Base-by-base conservation (phyloP, 176 grass and related monocot species). In the Lolium multiflorum region DNA sequence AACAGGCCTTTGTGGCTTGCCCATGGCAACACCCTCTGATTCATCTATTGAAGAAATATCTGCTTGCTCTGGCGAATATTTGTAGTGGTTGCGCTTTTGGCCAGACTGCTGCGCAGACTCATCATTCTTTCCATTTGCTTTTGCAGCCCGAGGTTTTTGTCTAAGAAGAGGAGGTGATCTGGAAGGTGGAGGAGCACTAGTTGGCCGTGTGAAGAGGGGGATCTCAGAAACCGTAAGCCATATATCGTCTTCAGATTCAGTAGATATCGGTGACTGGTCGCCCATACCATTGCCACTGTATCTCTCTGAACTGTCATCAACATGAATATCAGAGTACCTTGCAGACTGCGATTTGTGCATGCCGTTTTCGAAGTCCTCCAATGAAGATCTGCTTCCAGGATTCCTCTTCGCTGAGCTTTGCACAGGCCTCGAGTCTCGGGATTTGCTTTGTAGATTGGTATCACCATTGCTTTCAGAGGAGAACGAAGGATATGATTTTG, bases 161-260 rank as follows among this genome's bases (percentile, higher is more conserved):
- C 85, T 95, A 82, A 95, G 93, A 78, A 80, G 78, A 43, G 96
- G 96, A 24, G 96, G 91, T 39, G 85, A 84, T 80, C 94, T 91
- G 22, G 92, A 96, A 84, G 97, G 97, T 59, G 97, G 92, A 22
- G 92, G 90, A 81, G 94, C 94, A 91, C 31, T 96, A 75, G 94
- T 96, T 80, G 94, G 94, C 60, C 56, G 84, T 50, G 97, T 99
- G 80, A 92, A 94, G 63, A 99, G 94, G 31, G 94, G 94, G 87
- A 99, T 96, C 88, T 99, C 97, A 83, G 85, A 91, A 96, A 99
- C 89, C 88, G 94, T 93, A 86, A 99, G 87, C 97, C 97, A 99
- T 91, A 96, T 51, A 75, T 94, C 97, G 68, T 92, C 94, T 85
- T 84, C 83, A 12, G 90, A 92, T 82, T 91, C 94, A 84, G 79